phyloP scores from a whole-genome alignment of 306 rosid species.

The Gastrolobium villosum region DNA sequence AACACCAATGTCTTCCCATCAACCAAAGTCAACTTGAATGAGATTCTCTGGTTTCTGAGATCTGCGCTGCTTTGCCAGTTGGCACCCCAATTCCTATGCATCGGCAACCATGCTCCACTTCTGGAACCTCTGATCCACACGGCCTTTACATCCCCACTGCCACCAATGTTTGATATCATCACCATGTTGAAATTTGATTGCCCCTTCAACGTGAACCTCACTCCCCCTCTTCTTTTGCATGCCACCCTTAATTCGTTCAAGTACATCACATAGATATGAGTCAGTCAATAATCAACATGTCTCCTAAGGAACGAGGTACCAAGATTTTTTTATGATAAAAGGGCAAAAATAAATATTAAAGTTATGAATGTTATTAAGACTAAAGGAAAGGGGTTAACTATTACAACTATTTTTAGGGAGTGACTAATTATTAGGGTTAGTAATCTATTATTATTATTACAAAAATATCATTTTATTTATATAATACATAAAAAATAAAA shows the following conservation, averaged over 20 bases:
- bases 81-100: slow-evolving; percentile 94
- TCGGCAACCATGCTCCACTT: slow-evolving; percentile 63
- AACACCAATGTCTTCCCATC: slow-evolving; percentile 65
- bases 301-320: no score
- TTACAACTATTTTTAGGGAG: no score
- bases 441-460: no score
- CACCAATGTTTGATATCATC: slow-evolving; percentile 87
- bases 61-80: slow-evolving; percentile 82
- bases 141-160: slow-evolving; percentile 72
- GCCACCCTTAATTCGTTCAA: slow-evolving; percentile 57
- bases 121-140: slow-evolving; percentile 72
- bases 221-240: slow-evolving; percentile 86
- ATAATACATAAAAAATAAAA: no score
- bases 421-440: no score
- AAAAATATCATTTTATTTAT: no score
- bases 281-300: not conserved
- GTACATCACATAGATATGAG: not conserved
- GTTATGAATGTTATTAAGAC: no score
- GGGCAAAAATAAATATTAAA: no score
- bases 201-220: slow-evolving; percentile 81
- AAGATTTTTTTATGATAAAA: no score
- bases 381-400: no score
- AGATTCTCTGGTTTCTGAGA: slow-evolving; percentile 68
- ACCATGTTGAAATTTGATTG: slow-evolving; percentile 83
- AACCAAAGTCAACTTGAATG: slow-evolving; percentile 69